Base-by-base conservation (phyloP, 805 yeast species). In the Blastobotrys muscicola region DNA sequence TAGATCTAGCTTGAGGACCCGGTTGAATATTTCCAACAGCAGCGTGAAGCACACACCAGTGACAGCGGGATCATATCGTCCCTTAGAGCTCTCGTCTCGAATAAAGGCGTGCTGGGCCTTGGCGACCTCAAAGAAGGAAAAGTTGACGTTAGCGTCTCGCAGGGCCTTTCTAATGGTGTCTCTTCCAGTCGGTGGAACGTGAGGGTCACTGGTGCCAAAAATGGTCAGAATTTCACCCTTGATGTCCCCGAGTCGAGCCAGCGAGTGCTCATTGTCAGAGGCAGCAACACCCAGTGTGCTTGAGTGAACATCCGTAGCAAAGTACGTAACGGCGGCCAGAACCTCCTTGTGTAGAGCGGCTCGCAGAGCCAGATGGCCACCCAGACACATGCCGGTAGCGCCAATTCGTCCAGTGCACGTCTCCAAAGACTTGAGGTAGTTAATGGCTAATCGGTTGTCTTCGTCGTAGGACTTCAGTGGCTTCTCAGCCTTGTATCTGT, bases 91-190 rank as follows among this genome's bases (percentile, higher is more conserved):
- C 56, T 82, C 92, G 58, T 83, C 94, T 50, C 92, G 70, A 43
- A 83, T 80, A 54, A 82, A 83, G 0, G 94, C 92, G 53, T 84
- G 94, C 59, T 83, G 87, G 10, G 94, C 92, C 50, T 75, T 87
- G 52, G 79, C 74, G 42, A 82, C 67, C 61, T 83, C 94, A 64
- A 80, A 71, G 58, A 83, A 81, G 0, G 86, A 79, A 61, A 81
- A 74, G 45, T 71, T 76, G 41, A 80, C 82, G 14, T 70, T 71
- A 29, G 74, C 69, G 36, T 75, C 72, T 53, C 85, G 68, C 55
- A 83, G 60, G 10, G 71, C 69, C 45, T 68, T 58, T 58, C 94
- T 69, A 51, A 84, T 83, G 55, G 80, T 60, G 55, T 80, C 87
- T 47, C 92, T 68, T 1, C 94, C 94, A 44, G 67, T 80, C 39